Evolutionary conservation across 306 rosid species (phyloP), one percentile per base, ranked within the genome.

Genomic region (Pterocarpus santalinus): DNA sequence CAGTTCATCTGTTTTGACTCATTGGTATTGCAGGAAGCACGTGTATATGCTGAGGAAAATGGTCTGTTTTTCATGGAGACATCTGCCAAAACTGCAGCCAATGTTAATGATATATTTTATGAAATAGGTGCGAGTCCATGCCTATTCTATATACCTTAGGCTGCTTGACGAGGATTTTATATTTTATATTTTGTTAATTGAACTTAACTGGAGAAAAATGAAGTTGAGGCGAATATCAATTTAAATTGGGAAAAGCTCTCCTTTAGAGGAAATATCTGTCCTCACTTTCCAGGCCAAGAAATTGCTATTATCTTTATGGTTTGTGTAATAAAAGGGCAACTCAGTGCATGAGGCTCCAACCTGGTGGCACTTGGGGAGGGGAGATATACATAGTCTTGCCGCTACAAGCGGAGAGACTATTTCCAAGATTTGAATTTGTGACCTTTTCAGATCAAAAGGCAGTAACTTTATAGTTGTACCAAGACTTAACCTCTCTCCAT

Each of bases 1-100:
- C 47, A 8, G 61, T 38, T 78, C 75, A 51, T 69, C 30, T 17
- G 10, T 71, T 80, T 84, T 66, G 33, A 67, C 67, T 58, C 53
- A 67, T 67, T 72, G 80, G 35, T 68, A 53, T 58, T 82, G 79
- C 81, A 89, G 92, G 90, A 86, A 83, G 92, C 92, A 32, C 90
- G 86, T 5, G 73, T 77, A 30, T 89, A 89, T 82, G 92, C 90
- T 8, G 92, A 84, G 69, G 92, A 89, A 82, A 89, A 89, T 80
- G 87, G 90, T 53, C 81, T 89, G 82, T 89, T 86, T 84, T 89
- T 89, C 71, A 80, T 86, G 87, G 92, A 89, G 87, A 89, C 92
- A 77, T 89, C 92, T 80, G 92, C 92, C 56, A 89, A 89, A 82
- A 82, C 88, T 73, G 87, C 92, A 63, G 74, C 85, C 76, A 89